Conservation (phyloP, 352 stramenopile species). For the Phytophthora brassicae region DNA sequence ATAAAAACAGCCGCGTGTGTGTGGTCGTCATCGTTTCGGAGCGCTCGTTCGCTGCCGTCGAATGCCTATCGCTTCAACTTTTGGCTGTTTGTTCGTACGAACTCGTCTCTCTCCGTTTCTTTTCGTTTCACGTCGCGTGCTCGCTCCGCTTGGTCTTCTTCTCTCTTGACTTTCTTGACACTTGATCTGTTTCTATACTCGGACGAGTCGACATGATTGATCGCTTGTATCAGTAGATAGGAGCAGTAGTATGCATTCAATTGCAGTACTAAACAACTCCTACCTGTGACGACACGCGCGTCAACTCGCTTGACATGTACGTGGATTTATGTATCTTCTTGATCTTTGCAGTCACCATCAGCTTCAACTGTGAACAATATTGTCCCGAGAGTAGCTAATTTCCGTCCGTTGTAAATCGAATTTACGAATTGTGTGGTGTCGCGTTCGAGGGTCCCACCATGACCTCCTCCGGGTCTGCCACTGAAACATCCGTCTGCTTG, state of each 20-base stretch:
- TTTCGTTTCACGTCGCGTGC: constrained; percentile 17
- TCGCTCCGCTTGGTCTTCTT: constrained; percentile 20
- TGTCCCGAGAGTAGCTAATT: constrained; percentile 1
- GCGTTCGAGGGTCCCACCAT: constrained; percentile 48
- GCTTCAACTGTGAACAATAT: not conserved
- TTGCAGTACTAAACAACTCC: constrained; percentile 9
- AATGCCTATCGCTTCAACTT: constrained; percentile 43
- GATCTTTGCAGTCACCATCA: not conserved
- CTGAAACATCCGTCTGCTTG: constrained; percentile 39
- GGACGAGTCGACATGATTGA: constrained; percentile 15
- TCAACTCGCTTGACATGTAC: constrained; percentile 36
- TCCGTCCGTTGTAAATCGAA: not conserved
- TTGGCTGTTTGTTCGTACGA: constrained; percentile 42
- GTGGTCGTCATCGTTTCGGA: constrained; percentile 37
- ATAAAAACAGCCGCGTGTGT: constrained; percentile 43
- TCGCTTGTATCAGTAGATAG: constrained; percentile 15
- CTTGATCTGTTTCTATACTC: constrained; percentile 35
- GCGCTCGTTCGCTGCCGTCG: constrained; percentile 40
- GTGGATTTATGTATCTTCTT: constrained; percentile 36
- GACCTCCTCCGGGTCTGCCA: constrained; percentile 65
- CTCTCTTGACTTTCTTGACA: constrained; percentile 29
- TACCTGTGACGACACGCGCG: constrained; percentile 14
- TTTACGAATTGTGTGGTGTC: constrained; percentile 40
- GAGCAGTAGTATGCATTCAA: not conserved
- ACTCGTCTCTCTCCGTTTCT: constrained; percentile 36